Base-by-base conservation (phyloP, 306 rosid genomes). In the Vigna reflexopilosa region DNA sequence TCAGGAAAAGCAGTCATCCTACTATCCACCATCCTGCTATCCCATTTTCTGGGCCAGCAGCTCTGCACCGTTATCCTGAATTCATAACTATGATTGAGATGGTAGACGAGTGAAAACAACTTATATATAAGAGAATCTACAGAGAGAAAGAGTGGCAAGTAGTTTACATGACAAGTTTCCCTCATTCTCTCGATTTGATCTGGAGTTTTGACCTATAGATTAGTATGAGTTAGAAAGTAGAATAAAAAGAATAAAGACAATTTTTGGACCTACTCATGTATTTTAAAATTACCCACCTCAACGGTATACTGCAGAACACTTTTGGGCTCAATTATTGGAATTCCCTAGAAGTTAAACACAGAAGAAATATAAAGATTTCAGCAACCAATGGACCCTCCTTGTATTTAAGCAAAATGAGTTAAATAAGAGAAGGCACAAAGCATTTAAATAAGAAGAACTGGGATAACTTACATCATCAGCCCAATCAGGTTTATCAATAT, bases 401-500 rank as follows among this genome's bases (percentile, higher is more conserved):
- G 34, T 12, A 30, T 75, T 72, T 4, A 58, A 6, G 73, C 36
- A 45, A 67, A 76, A 34, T 58, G 56, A 45, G 38, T 65, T 34
- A 82, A 66, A 66, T 63, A 14, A 48, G 70, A 71, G n/a, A 30
- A 38, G 30, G 45, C 64, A n/a, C 71, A 52, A 48, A 57, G 65
- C 19, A 32, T 55, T 19, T 69, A 62, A 75, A 47, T 26, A 76
- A 45, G 78, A 51, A 51, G 38, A 63, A 73, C 17, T 16, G 11
- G 34, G 55, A 86, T 45, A 79, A 85, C 98, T 91, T 82, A 95
- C 99, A 83, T 88, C 93, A 76, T 64, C 81, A 70, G 98, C 98
- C 99, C 99, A 93, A 69, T 95, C 99, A 22, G 99, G 98, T 75
- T 47, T 79, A 76, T 75, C 93, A 82, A 95, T 87, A 73, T 86